Evolutionary conservation across 2,329 filamentous ascomycete genomes (phyloP).

Genomic region (Ophiobolus disseminans): DNA sequence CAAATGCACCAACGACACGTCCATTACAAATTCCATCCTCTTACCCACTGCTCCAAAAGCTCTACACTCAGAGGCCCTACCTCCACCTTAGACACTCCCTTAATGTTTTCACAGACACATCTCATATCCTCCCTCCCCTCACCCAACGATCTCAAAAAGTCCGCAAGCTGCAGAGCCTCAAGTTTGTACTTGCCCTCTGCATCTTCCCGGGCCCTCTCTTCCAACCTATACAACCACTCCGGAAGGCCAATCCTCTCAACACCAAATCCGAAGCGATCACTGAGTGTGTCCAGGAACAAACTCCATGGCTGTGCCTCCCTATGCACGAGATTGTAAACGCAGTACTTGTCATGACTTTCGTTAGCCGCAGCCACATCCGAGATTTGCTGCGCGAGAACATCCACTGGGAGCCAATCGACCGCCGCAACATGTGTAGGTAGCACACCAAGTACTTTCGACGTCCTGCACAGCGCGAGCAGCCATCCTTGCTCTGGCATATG

Average conservation of each 20-base stretch:
- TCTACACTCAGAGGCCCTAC: too few relatives aligned
- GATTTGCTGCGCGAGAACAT: slow-evolving; percentile 14
- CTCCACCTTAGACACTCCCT: too few relatives aligned
- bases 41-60: too few relatives aligned
- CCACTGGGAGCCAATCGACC: slow-evolving; percentile 25
- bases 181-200: too few relatives aligned
- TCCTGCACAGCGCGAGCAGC: slow-evolving; percentile 12
- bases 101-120: slow-evolving; percentile 20
- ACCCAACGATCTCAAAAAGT: too few relatives aligned
- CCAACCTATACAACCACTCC: slow-evolving; percentile 8
- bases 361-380: neutral
- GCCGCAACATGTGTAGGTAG: slow-evolving; percentile 12
- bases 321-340: neutral
- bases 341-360: too few relatives aligned
- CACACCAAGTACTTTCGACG: slow-evolving; percentile 3
- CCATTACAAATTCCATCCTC: too few relatives aligned
- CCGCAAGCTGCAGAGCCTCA: too few relatives aligned
- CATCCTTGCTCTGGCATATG: slow-evolving; percentile 18
- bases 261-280: neutral
- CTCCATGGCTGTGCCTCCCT: slow-evolving; percentile 54
- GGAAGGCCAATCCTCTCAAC: neutral
- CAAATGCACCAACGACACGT: too few relatives aligned
- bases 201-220: too few relatives aligned
- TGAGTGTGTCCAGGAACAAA: slow-evolving; percentile 54
- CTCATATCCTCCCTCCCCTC: slow-evolving; percentile 4